Conservation (phyloP, 78 protist genomes). For the Salpingoeca rosetta region DNA sequence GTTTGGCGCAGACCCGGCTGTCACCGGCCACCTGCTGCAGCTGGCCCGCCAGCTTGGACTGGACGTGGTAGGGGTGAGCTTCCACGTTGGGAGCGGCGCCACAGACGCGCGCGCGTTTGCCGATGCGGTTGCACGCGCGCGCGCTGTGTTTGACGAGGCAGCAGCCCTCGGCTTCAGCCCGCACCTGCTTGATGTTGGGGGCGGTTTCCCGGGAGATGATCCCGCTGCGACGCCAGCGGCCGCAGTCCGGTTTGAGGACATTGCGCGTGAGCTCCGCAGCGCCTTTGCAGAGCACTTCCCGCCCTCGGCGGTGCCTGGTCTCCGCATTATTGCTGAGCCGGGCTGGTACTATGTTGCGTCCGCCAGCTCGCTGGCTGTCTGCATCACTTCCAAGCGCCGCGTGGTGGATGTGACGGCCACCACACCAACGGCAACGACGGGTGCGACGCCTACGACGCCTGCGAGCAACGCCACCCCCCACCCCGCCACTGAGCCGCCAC, state of each 20-base stretch:
- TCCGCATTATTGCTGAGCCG: constrained; percentile 90
- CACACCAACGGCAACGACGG: constrained; percentile 17
- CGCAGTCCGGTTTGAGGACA: constrained; percentile 55
- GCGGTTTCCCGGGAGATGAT: constrained; percentile 90
- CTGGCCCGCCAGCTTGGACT: constrained; percentile 43
- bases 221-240: constrained; percentile 6
- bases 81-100: constrained; percentile 91
- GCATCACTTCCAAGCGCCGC: constrained; percentile 58
- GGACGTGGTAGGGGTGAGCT: constrained; percentile 68
- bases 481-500: too few species aligned
- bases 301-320: background rate
- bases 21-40: background rate
- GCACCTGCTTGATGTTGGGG: constrained; percentile 87
- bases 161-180: constrained; percentile 56
- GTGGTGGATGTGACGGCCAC: background rate
- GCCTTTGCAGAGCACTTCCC: constrained; percentile 59
- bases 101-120: constrained; percentile 54
- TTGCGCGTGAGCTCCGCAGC: constrained; percentile 25
- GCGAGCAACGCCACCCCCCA: background rate
- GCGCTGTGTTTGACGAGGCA: constrained; percentile 65
- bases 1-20: constrained; percentile 25
- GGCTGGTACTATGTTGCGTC: constrained; percentile 80
- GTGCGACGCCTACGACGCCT: background rate
- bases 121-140: constrained; percentile 53
- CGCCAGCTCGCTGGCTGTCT: constrained; percentile 60